phyloP scores from a whole-genome alignment of 2,329 filamentous ascomycete genomes.

The Cryphonectria nitschkei region DNA sequence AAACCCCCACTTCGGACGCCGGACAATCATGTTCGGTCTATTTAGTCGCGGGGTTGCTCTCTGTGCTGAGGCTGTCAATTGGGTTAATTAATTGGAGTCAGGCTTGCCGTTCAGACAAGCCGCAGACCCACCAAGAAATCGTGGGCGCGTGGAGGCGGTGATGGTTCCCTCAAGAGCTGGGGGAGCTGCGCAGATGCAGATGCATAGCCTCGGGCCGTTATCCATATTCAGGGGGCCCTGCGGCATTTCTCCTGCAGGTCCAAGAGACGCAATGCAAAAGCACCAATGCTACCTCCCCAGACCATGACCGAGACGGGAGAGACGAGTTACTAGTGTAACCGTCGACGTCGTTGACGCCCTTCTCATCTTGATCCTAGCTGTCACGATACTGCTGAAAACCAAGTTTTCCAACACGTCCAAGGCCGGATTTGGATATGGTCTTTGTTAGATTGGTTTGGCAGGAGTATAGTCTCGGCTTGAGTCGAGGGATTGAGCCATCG shows the following conservation, averaged over 20 bases:
- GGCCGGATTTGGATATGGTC: background rate
- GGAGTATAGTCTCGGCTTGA: background rate
- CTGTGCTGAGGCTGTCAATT: background rate
- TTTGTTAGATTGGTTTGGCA: background rate
- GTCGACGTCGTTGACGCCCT: background rate
- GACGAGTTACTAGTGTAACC: background rate
- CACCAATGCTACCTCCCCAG: background rate
- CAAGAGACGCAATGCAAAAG: background rate
- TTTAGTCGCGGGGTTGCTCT: background rate
- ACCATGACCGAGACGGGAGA: background rate
- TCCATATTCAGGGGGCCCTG: background rate
- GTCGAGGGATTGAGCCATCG: background rate
- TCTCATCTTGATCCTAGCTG: background rate
- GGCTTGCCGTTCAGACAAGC: background rate
- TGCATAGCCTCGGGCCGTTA: constrained; percentile 1
- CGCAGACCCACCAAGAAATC: background rate
- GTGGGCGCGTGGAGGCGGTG: background rate
- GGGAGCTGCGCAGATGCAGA: background rate
- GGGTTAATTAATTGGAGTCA: background rate
- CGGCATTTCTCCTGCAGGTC: background rate
- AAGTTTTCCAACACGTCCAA: background rate
- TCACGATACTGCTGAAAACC: background rate
- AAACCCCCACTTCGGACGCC: background rate
- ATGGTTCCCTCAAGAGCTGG: background rate
- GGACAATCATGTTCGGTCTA: background rate